phyloP scores from a whole-genome alignment of 2,329 filamentous ascomycete genomes.

The Macrophomina pseudophaseolina region DNA sequence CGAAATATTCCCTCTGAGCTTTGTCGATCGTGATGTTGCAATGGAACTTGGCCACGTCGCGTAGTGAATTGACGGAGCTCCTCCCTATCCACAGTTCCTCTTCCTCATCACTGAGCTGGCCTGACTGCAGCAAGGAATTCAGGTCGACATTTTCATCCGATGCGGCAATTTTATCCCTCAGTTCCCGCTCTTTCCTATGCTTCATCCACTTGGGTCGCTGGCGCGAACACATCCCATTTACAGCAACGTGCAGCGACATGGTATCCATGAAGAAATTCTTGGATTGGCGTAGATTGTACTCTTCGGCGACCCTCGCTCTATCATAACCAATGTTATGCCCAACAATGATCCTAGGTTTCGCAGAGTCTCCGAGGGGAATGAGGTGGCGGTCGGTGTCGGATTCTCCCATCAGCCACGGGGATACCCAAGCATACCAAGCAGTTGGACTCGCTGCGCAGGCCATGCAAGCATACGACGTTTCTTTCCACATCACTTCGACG shows the following conservation, averaged over 20 bases:
- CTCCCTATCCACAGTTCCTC: constrained; percentile 94
- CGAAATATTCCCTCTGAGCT: constrained; percentile 82
- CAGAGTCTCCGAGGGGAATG: constrained; percentile 82
- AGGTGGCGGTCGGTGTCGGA: constrained; percentile 77
- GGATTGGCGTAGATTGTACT: constrained; percentile 83
- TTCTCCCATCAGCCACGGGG: constrained; percentile 90
- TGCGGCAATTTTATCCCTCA: constrained; percentile 77
- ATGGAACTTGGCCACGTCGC: constrained; percentile 96
- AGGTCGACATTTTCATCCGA: constrained; percentile 75
- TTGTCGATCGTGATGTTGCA: constrained; percentile 93
- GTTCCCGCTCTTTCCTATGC: constrained; percentile 86
- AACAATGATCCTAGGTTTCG: constrained; percentile 75
- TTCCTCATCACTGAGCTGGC: constrained; percentile 76
- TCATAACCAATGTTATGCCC: constrained; percentile 98
- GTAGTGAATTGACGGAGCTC: constrained; percentile 92
- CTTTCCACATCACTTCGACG: constrained; percentile 95
- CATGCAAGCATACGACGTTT: constrained; percentile 93
- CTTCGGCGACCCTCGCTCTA: constrained; percentile 82
- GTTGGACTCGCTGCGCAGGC: constrained; percentile 89
- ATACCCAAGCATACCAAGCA: constrained; percentile 97
- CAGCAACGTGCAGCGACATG: constrained; percentile 96
- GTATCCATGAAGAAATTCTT: constrained; percentile 91
- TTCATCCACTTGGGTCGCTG: constrained; percentile 98
- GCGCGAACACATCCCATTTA: constrained; percentile 98
- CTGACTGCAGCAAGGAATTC: constrained; percentile 70